These are phyloP conservation scores for Eucommia ulmoides DNA, from an alignment of 257 asterid genomes.

Conservation along the genomic window DNA sequence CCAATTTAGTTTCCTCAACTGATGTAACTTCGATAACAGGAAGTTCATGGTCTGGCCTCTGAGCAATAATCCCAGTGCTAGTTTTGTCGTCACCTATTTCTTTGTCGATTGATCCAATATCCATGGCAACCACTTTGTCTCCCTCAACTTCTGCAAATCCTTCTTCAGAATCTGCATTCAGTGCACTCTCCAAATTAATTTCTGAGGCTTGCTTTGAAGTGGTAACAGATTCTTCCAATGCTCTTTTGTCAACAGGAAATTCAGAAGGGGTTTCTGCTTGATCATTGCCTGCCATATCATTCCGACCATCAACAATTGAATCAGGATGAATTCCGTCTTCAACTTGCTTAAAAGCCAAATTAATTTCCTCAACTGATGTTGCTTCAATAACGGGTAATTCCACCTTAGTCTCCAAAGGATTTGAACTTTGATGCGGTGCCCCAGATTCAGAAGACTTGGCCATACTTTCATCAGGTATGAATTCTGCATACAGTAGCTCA, in stretches of 20 bases:
- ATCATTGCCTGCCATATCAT: conserved; percentile 14
- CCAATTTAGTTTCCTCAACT: too few species aligned
- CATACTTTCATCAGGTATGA: background rate
- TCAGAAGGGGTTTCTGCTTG: conserved; percentile 18
- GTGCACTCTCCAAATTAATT: conserved; percentile 13
- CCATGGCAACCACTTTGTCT: conserved; percentile 15
- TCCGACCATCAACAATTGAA: conserved; percentile 15
- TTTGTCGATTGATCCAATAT: conserved; percentile 7
- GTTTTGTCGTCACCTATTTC: conserved; percentile 6
- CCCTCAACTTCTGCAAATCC: conserved; percentile 15
- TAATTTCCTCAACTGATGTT: conserved; percentile 17
- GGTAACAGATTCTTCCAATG: conserved; percentile 9
- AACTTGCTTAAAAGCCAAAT: conserved; percentile 18
- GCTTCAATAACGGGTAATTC: conserved; percentile 23
- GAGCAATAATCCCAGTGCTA: too few species aligned
- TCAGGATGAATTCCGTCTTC: conserved; percentile 11
- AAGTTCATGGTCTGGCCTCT: too few species aligned
- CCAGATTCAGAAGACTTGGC: conserved; percentile 4
- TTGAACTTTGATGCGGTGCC: conserved; percentile 7
- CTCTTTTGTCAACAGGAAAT: conserved; percentile 16
- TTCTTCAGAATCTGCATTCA: conserved; percentile 15
- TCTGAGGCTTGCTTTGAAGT: conserved; percentile 14
- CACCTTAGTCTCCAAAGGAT: conserved; percentile 7
- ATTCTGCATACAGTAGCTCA: conserved; percentile 1
- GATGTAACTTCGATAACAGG: too few species aligned